Evolutionary conservation across 179 eudicot species (phyloP).

Genomic region (Carnegiea gigantea): DNA sequence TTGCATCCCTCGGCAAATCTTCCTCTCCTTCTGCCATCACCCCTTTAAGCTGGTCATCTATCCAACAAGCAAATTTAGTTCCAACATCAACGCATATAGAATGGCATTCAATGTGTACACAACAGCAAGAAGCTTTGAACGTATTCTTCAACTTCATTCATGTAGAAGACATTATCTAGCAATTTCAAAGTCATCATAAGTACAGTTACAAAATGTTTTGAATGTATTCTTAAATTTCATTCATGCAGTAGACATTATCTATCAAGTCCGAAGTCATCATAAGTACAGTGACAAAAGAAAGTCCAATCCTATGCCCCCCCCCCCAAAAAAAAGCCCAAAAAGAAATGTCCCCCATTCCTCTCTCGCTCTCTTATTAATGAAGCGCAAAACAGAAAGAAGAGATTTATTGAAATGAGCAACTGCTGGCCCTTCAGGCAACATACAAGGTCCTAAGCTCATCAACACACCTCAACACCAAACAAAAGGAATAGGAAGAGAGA

Average conservation of each 20-base stretch:
- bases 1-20: slow-evolving; percentile 89
- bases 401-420: background rate
- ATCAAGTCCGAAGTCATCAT: background rate
- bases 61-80: background rate
- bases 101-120: background rate
- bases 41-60: slow-evolving; percentile 8
- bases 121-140: background rate
- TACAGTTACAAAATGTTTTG: no score
- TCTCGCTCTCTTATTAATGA: background rate
- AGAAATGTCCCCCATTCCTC: background rate
- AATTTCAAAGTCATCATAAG: background rate
- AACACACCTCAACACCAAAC: background rate
- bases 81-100: background rate
- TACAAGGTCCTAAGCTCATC: background rate
- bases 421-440: background rate
- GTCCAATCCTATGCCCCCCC: background rate
- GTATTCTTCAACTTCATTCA: background rate
- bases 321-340: background rate
- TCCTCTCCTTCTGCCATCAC: slow-evolving; percentile 79
- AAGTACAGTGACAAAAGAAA: background rate
- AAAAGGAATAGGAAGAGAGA: no score
- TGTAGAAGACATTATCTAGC: background rate
- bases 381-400: background rate
- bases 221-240: background rate
- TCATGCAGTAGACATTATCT: background rate